Evolutionary conservation across 1,284 basidiomycete genomes (phyloP), one percentile per base, ranked within the genome.

Genomic region (Exobasidium rhododendri): DNA sequence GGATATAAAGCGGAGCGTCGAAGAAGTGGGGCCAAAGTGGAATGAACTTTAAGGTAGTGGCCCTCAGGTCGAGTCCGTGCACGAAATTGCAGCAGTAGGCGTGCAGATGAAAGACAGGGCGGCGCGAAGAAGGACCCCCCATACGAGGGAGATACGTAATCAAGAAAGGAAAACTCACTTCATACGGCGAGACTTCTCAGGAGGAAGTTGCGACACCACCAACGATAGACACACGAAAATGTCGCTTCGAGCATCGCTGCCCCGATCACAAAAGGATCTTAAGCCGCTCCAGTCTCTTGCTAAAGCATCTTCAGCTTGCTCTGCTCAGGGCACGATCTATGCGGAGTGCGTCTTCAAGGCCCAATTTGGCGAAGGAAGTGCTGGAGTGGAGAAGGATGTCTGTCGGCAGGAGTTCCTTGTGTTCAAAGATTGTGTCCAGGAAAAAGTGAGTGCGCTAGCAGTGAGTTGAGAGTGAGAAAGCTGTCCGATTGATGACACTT

Each of bases 321-420:
- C 5, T 22, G 52, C n/a, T 20, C 32, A 35, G 24, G 52, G 26
- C 14, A 11, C n/a, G 28, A 32, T 35, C 5, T 55, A 55, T 55
- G 52, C 52, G 17, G 24, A 35, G 28, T 55, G 52, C 52, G 30
- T 55, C 52, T 40, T 55, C 30, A 55, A 32, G 28, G 52, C 52
- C 2, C 52, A 55, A 44, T 55, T 55, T 29, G 30, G 40, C 14
- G 30, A 55, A 20, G 52, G 22, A 20, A 29, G 52, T 79, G 86
- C 85, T 22, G 89, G 92, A 68, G 85, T 89, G 11, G 84, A 81
- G 65, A 87, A 87, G 78, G 88, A 90, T 69, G 83, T 84, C 52
- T 92, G 90, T 81, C 85, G 85, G 62, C 83, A 85, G 6, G 89
- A 92, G 78, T 92, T 91, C 66, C 83, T 83, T 4, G 84, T 84